A percentile compares a stretch with the other conserved stretches of the same genome.
phyloP scores from a whole-genome alignment of 805 yeast genomes.

The Nakazawaea anatomiae region DNA sequence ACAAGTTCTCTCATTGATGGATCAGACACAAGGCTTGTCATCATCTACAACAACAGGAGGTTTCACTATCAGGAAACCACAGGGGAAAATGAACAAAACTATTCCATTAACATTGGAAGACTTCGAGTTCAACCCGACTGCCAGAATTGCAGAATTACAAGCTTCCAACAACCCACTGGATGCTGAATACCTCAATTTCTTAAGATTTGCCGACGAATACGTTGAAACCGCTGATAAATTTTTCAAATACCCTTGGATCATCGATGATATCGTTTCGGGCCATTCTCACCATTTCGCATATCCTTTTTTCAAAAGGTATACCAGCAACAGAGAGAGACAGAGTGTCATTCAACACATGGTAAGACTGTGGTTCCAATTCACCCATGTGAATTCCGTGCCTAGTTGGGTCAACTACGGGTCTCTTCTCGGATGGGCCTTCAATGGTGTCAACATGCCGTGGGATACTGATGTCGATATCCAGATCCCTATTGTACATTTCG shows the following conservation, averaged over 20 bases:
- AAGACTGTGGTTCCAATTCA: slow-evolving; percentile 40
- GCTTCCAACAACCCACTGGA: not conserved
- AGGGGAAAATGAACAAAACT: not conserved
- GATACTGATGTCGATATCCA: slow-evolving; percentile 36
- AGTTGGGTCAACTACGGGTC: slow-evolving; percentile 20
- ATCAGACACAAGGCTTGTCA: not conserved
- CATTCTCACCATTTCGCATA: slow-evolving; percentile 19
- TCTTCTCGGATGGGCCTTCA: slow-evolving; percentile 26
- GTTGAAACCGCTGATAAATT: slow-evolving; percentile 3
- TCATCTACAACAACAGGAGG: too few species aligned
- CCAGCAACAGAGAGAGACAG: slow-evolving; percentile 30
- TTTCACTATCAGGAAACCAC: too few species aligned
- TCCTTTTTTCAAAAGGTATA: slow-evolving; percentile 31
- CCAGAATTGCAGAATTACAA: not conserved
- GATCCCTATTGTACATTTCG: slow-evolving; percentile 32
- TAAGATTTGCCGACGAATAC: not conserved
- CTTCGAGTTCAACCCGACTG: slow-evolving; percentile 3
- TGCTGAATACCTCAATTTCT: not conserved
- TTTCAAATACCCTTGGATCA: slow-evolving; percentile 8
- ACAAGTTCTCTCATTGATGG: not conserved
- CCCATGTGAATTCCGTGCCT: slow-evolving; percentile 29
- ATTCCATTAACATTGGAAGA: not conserved
- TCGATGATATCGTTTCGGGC: slow-evolving; percentile 4
- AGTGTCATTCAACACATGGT: slow-evolving; percentile 36
- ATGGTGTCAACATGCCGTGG: slow-evolving; percentile 37